Percentiles rank a stretch among this genome's conserved stretches.
Evolutionary conservation across 2,329 filamentous ascomycete species (phyloP).

Genomic region (Talaromyces pinophilus): DNA sequence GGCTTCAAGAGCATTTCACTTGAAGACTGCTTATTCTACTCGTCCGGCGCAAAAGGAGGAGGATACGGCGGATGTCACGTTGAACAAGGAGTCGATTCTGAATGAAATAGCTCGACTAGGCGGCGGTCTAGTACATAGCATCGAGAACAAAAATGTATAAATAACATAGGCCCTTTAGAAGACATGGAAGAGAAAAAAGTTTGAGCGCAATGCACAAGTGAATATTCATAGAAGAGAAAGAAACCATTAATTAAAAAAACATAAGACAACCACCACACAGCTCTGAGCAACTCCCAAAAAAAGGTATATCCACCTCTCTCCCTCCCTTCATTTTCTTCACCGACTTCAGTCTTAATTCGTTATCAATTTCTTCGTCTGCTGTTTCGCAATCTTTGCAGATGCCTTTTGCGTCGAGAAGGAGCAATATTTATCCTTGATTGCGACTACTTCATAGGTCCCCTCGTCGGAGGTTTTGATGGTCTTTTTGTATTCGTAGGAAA

Average conservation of each 20-base stretch:
- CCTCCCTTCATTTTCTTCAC: background rate
- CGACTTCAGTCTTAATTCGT: conserved; percentile 22
- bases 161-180: background rate
- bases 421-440: conserved; percentile 91
- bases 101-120: conserved; percentile 54
- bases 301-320: background rate
- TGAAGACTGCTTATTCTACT: conserved; percentile 44
- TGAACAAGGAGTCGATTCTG: conserved; percentile 46
- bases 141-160: conserved; percentile 54
- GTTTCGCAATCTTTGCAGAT: conserved; percentile 49
- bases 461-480: conserved; percentile 84
- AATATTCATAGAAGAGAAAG: background rate
- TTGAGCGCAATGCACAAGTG: background rate
- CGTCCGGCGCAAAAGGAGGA: conserved; percentile 27
- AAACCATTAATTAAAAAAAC: background rate
- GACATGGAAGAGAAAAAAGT: background rate
- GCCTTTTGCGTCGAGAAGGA: conserved; percentile 75
- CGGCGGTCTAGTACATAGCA: conserved; percentile 64
- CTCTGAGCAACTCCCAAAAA: background rate
- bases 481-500: conserved; percentile 79
- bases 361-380: conserved; percentile 35
- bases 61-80: conserved; percentile 30
- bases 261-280: background rate
- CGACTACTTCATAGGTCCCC: conserved; percentile 95
- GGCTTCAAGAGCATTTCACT: conserved; percentile 36